Evolutionary conservation across 2,329 filamentous ascomycete species (phyloP).

Genomic region (Fusarium sp.): DNA sequence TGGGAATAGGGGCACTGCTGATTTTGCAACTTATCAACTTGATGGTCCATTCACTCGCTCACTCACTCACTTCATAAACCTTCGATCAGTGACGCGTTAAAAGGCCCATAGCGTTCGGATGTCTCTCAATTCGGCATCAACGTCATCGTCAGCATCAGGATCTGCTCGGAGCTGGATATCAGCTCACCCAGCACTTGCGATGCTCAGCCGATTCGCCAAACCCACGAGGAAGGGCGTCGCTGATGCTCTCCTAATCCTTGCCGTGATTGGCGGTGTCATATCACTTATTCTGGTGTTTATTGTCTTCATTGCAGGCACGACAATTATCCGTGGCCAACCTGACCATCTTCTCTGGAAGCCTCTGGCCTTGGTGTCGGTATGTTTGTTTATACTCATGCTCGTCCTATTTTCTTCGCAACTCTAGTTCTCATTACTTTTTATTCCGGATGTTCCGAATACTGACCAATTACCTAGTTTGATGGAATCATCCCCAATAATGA

Average conservation of each 20-base stretch:
- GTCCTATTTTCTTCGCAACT: background rate
- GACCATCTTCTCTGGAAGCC: constrained; percentile 43
- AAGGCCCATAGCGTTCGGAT: background rate
- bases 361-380: constrained; percentile 48
- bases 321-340: constrained; percentile 32
- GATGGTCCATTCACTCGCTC: background rate
- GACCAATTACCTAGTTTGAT: constrained; percentile 42
- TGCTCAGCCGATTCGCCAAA: constrained; percentile 36
- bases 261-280: constrained; percentile 44
- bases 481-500: constrained; percentile 49
- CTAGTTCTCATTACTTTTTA: background rate
- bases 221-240: constrained; percentile 36
- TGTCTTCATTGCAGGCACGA: constrained; percentile 46
- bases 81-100: background rate
- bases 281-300: constrained; percentile 38
- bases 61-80: background rate
- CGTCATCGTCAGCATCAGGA: constrained; percentile 24
- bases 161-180: constrained; percentile 18
- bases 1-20: constrained; percentile 33
- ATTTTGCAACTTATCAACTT: constrained; percentile 16
- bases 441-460: constrained; percentile 5
- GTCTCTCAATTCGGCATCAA: constrained; percentile 5
- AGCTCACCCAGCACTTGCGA: constrained; percentile 22
- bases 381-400: background rate
- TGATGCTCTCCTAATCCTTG: constrained; percentile 38